Evolutionary conservation across 2,329 filamentous ascomycete species (phyloP), one percentile per base, ranked within the genome.

Genomic region (Pseudogymnoascus sp.): DNA sequence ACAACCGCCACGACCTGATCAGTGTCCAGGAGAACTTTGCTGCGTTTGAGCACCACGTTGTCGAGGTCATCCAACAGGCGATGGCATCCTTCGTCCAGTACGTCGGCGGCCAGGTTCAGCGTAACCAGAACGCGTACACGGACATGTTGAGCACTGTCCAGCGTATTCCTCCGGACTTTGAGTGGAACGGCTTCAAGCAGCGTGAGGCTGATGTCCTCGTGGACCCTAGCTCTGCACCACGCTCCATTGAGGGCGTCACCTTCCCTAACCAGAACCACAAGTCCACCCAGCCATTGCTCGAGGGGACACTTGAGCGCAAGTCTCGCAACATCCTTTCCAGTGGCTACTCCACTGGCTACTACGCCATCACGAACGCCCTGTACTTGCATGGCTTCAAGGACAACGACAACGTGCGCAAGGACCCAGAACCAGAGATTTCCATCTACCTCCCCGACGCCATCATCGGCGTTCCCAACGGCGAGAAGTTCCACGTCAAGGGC

Each of bases 321-420:
- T 91, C 89, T 65, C 89, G 92, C 69, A 89, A 96, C 74, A 87
- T 96, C 76, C 84, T 91, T 33, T 83, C 83, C 17, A 82, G 88
- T 76, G 88, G 89, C 63, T 94, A 90, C 75, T 87, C 85, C 66
- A 84, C 89, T 0, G 85, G 84, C 62, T 96, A 95, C 80, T 99
- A 96, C 72, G 93, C 94, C 62, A 85, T 97, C 58, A 96, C 92
- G 0, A 89, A 91, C 0, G 84, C 90, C 63, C 91, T 90, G 71
- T 99, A 88, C 77, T 78, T 99, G 63, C 94, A 99, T 78, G 92
- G 97, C 75, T 99, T 96, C 81, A 96, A 96, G 77, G 92, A 95
- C 71, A 89, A 90, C 72, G 93, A 97, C 70, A 83, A 86, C 71
- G 68, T 81, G 60, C 80, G 81, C 58, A 77, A 84, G 69, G 91